Evolutionary conservation across 257 asterid species (phyloP).

Genomic region (Solanum verrucosum): DNA sequence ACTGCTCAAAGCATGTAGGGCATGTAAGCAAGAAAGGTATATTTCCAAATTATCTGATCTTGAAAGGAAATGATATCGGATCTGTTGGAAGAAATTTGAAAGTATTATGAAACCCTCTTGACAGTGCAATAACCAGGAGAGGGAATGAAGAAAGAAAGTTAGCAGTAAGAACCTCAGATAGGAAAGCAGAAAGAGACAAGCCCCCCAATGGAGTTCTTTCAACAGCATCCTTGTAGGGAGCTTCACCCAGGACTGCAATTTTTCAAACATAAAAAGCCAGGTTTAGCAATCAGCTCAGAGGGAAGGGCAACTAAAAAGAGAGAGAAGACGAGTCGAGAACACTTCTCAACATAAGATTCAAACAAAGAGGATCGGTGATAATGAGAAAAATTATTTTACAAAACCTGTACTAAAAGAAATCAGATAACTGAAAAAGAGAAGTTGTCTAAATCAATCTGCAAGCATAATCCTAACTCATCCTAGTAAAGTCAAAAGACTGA

Average conservation of each 20-base stretch:
- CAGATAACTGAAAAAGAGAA: neutral
- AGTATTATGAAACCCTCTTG: neutral
- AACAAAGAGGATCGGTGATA: neutral
- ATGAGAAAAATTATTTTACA: neutral
- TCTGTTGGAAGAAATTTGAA: neutral
- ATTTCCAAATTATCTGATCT: neutral
- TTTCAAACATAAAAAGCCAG: conserved; percentile 16
- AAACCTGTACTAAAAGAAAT: neutral
- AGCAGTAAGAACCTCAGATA: conserved; percentile 56
- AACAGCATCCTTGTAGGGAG: conserved; percentile 87
- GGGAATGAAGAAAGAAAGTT: neutral
- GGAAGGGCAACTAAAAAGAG: neutral
- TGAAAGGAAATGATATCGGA: neutral
- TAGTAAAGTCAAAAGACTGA: neutral
- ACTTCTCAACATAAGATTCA: neutral
- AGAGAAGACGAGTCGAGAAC: neutral
- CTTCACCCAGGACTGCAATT: conserved; percentile 71
- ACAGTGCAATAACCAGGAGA: conserved; percentile 1
- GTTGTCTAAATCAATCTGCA: neutral
- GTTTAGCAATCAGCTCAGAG: conserved; percentile 9
- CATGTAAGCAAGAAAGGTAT: neutral
- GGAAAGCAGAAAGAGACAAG: conserved; percentile 76
- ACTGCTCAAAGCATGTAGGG: neutral
- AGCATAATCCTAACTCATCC: neutral
- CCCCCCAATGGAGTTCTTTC: conserved; percentile 74